phyloP scores from a whole-genome alignment of 805 yeast species.

The Kuraishia ogatae region DNA sequence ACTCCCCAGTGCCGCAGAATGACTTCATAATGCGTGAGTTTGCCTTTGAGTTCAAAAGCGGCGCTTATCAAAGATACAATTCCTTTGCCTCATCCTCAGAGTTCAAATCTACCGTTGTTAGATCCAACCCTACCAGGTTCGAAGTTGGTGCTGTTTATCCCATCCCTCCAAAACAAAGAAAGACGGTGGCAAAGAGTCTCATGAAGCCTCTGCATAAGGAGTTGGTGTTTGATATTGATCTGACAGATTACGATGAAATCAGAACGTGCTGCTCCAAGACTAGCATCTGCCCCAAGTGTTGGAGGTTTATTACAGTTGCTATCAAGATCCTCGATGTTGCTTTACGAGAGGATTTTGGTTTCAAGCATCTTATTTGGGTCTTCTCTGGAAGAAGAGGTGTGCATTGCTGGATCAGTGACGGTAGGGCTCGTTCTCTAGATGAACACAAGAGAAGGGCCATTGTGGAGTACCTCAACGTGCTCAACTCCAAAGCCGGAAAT shows the following conservation, averaged over 20 bases:
- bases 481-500: slow-evolving; percentile 40
- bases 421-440: slow-evolving; percentile 63
- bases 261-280: slow-evolving; percentile 92
- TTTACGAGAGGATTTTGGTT: slow-evolving; percentile 83
- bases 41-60: slow-evolving; percentile 83
- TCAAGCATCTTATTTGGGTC: slow-evolving; percentile 82
- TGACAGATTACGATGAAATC: slow-evolving; percentile 90
- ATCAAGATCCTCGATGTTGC: slow-evolving; percentile 65
- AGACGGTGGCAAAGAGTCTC: slow-evolving; percentile 62
- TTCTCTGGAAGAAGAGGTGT: slow-evolving; percentile 98
- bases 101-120: slow-evolving; percentile 68
- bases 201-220: slow-evolving; percentile 82
- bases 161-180: slow-evolving; percentile 81
- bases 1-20: slow-evolving; percentile 62
- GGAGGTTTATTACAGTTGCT: slow-evolving; percentile 88
- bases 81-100: slow-evolving; percentile 62
- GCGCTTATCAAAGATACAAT: slow-evolving; percentile 85
- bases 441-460: slow-evolving; percentile 72
- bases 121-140: slow-evolving; percentile 78
- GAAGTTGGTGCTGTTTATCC: slow-evolving; percentile 92
- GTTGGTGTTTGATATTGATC: slow-evolving; percentile 91
- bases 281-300: slow-evolving; percentile 78
- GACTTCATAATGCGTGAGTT: slow-evolving; percentile 88
- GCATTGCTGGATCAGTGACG: slow-evolving; percentile 96
- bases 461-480: slow-evolving; percentile 75